Conservation (phyloP, 1,139 yeast species). For the Magnusiomyces sp. region DNA sequence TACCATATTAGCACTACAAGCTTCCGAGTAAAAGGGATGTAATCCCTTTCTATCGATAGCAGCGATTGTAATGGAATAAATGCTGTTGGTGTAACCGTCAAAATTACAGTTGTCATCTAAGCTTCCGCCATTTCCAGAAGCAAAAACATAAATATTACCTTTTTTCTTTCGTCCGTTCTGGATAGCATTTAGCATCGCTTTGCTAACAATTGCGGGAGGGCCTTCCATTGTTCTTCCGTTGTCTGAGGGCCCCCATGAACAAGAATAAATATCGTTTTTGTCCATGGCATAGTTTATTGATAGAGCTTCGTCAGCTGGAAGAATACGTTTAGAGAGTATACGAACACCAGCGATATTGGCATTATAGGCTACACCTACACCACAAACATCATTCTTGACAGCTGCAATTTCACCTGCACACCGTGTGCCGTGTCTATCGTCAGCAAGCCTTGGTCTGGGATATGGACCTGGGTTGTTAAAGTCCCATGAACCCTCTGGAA, state of each 20-base stretch:
- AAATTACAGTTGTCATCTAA: conserved; percentile 86
- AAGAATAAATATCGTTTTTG: conserved; percentile 80
- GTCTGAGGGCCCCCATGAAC: conserved; percentile 99
- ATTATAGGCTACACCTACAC: conserved; percentile 87
- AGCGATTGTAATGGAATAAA: conserved; percentile 90
- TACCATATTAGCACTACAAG: conserved; percentile 94
- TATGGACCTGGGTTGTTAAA: conserved; percentile 66
- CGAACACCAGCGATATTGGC: conserved; percentile 87
- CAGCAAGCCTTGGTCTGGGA: conserved; percentile 74
- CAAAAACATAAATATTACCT: conserved; percentile 91
- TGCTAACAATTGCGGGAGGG: conserved; percentile 68
- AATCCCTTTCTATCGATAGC: conserved; percentile 81
- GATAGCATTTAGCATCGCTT: conserved; percentile 79
- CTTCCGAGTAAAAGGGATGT: conserved; percentile 85
- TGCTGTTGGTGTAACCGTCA: conserved; percentile 96
- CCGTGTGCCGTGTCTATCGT: conserved; percentile 93
- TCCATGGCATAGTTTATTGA: conserved; percentile 75
- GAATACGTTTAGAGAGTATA: conserved; percentile 70
- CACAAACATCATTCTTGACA: conserved; percentile 74
- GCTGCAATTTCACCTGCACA: conserved; percentile 98
- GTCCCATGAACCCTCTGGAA: conserved; percentile 80
- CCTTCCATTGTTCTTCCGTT: conserved; percentile 81
- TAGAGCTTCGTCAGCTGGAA: conserved; percentile 85
- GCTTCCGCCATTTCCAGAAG: conserved; percentile 89
- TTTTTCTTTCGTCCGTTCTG: conserved; percentile 71